Base-by-base conservation (phyloP, 192 early-diverging fungal genomes). In the Funneliformis mosseae region DNA sequence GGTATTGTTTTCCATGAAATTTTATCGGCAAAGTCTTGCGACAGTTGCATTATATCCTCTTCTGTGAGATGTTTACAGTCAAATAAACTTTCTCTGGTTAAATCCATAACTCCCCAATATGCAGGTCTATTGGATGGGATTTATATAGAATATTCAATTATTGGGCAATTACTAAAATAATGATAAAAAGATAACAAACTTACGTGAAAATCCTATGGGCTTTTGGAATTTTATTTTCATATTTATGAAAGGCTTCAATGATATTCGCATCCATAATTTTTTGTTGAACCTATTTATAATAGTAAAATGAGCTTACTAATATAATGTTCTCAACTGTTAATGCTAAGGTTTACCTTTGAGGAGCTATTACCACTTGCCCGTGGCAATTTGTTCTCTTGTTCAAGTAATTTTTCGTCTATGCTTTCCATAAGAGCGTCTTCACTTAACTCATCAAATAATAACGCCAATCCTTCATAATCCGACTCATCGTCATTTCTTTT, bases 231-330 rank as follows among this genome's bases (percentile, higher is more conserved):
- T 50, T 61, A 3, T 39, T 60, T 61, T 60, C 27, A 76, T 75
- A 75, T 59, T 38, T 59, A 9, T 59, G 18, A 59, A 76, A 76
- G 16, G 55, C 27, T 76, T 76, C 55, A 45, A 76, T n/a, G n/a
- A 76, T 61, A 2, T 45, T 25, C 38, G 27, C 28, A 61, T 60
- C 74, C 28, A 60, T 61, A 76, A 38, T 76, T 60, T 75, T 61
- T 76, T 10, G 48, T 61, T 14, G 74, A 60, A 9, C 28, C 74
- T 60, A 76, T 76, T 76, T 11, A 75, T 8, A 28, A 62, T 62
- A 76, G 39, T 76, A 76, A n/a, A 76, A 60, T 76, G 74, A 61
- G 74, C 50, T 55, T 76, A 59, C 55, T 76, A 55, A 76, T 39
- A 60, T 60, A 28, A 76, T 76, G 38, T 76, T 61, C 23, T 55